phyloP scores from a whole-genome alignment of 2,329 filamentous ascomycete species.

The Ophiostoma himal-ulmi region DNA sequence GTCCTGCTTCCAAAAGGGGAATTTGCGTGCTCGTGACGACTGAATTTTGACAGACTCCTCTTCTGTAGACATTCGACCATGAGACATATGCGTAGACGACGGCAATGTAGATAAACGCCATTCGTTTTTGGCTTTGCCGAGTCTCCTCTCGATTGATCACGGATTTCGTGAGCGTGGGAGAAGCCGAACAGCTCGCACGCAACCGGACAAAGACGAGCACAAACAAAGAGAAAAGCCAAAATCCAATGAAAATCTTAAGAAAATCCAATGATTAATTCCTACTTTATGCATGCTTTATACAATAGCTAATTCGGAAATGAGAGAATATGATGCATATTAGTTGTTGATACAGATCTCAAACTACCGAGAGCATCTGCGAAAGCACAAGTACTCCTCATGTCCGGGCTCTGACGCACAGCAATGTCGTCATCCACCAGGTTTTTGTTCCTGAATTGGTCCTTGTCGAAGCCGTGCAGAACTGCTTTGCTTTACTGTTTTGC shows the following conservation, averaged over 20 bases:
- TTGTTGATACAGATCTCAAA: too few species aligned
- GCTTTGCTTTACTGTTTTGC: background rate
- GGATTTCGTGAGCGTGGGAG: background rate
- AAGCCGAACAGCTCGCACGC: background rate
- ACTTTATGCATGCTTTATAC: too few species aligned
- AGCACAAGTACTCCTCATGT: background rate
- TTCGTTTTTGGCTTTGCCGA: background rate
- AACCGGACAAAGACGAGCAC: background rate
- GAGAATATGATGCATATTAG: too few species aligned
- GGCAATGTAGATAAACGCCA: background rate
- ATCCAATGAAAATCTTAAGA: background rate
- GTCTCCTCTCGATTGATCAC: background rate
- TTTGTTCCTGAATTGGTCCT: background rate
- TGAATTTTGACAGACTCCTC: slow-evolving; percentile 10
- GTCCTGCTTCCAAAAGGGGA: background rate
- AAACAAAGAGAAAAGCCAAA: background rate
- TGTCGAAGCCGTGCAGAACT: background rate
- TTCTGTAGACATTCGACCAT: background rate
- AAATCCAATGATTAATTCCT: background rate
- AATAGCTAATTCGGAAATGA: too few species aligned
- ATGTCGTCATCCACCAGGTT: slow-evolving; percentile 8
- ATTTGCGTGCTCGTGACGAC: slow-evolving; percentile 8
- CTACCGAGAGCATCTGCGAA: background rate
- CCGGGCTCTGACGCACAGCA: slow-evolving; percentile 8
- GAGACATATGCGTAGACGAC: background rate